Conservation (phyloP, 2,329 filamentous ascomycete species). For the Emergomyces pasteurianus region DNA sequence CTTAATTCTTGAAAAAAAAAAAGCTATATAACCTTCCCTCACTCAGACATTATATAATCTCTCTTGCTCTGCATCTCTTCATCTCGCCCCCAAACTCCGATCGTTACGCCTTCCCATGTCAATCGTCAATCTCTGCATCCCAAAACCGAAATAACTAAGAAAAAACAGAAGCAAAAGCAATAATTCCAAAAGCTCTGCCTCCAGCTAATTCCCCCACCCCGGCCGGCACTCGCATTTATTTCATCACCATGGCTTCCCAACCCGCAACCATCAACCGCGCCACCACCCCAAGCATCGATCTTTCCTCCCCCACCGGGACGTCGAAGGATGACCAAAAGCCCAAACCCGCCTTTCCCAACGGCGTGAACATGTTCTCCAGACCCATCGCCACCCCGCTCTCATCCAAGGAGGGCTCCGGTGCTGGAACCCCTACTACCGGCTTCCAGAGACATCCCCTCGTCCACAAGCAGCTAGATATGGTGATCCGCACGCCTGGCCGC, state of each 20-base stretch:
- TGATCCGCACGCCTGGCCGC: conserved; percentile 43
- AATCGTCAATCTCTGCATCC: no score
- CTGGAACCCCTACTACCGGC: conserved; percentile 29
- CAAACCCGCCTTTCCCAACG: not conserved
- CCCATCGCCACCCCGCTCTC: conserved; percentile 22
- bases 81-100: no score
- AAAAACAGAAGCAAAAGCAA: not conserved
- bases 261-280: not conserved
- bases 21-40: no score
- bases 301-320: not conserved
- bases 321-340: not conserved
- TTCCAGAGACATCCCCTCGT: conserved; percentile 33
- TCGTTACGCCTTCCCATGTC: no score
- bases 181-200: not conserved
- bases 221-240: no score
- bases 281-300: not conserved
- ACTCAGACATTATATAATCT: no score
- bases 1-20: no score
- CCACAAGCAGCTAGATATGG: conserved; percentile 48
- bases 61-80: no score
- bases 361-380: not conserved
- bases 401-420: conserved; percentile 25
- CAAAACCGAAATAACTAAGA: not conserved
- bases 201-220: no score
- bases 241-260: conserved; percentile 1